phyloP scores from a whole-genome alignment of 2,329 filamentous ascomycete species.

The Chrysosporium keratinophilum region DNA sequence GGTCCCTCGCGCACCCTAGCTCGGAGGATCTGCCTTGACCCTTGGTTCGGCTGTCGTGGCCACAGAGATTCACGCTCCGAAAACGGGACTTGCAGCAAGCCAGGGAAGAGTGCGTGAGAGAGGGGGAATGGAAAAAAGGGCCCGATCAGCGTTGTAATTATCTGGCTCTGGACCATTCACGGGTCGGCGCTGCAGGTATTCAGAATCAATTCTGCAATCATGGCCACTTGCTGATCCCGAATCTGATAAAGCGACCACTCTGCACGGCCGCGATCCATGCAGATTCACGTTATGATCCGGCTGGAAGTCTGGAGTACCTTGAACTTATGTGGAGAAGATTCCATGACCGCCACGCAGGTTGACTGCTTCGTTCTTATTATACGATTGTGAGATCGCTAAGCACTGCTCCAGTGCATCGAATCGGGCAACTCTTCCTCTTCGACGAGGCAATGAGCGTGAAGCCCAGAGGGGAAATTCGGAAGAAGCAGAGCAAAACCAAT shows the following conservation, averaged over 20 bases:
- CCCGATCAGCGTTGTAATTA: neutral
- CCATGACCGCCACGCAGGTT: neutral
- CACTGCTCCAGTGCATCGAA: no score
- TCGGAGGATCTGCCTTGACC: neutral
- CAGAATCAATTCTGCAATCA: neutral
- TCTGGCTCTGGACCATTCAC: neutral
- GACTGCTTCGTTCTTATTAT: neutral
- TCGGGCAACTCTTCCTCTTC: no score
- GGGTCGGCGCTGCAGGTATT: no score
- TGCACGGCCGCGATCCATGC: slow-evolving; percentile 6
- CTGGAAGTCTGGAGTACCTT: neutral
- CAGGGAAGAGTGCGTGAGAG: neutral
- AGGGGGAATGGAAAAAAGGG: no score
- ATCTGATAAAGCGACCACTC: slow-evolving; percentile 3
- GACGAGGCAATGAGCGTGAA: no score
- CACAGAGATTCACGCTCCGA: slow-evolving; percentile 1
- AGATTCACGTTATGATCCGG: slow-evolving; percentile 3
- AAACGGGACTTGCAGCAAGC: slow-evolving; percentile 1
- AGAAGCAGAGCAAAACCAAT: no score
- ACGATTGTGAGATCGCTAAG: no score
- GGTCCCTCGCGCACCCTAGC: neutral
- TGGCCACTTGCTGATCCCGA: neutral
- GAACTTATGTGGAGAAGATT: neutral
- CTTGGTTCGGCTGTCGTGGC: slow-evolving; percentile 1
- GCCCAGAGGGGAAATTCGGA: no score